Base-by-base conservation (phyloP, 2,329 filamentous ascomycete genomes). In the Penicillium digitatum region DNA sequence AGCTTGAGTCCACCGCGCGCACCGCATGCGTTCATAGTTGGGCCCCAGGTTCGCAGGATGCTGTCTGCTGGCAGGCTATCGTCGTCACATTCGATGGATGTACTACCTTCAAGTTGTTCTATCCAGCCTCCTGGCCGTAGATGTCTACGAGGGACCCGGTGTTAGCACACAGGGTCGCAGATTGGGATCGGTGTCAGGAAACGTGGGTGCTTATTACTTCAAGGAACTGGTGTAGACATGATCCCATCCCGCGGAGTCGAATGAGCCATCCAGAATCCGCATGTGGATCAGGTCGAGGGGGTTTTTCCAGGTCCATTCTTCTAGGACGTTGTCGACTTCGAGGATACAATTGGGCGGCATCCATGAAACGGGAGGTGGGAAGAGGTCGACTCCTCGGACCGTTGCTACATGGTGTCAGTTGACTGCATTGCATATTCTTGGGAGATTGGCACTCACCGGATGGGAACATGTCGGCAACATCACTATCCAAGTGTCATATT, bases 381-480 rank as follows among this genome's bases (percentile, higher is more conserved):
- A 53, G 6, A 53, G 44, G 27, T 53, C 51, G 2, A 53, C 51
- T 16, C 51, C 51, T 14, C 34, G 51, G n/a, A 53, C 29, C 8
- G 20, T 53, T 0, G 51, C 51, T 53, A 9, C 6, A 20, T 18
- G n/a, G 5, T n/a, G 16, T 53, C 16, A 48, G 14, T 14, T 37
- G 4, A 29, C 11, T 6, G 4, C 22, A 1, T n/a, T 32, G 29
- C 2, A 4, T 20, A 34, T n/a, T 0, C 11, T 1, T 18, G 11
- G 18, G 32, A 27, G 11, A 8, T 11, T 16, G 11, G 3, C 7
- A 16, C 50, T 34, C 12, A 53, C 50, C 27, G 16, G 37, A 22
- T 16, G 50, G 43, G 20, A 53, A 40, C 43, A 48, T 48, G 20
- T 53, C 50, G 20, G 50, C 50, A 18, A 53, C 50, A n/a, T 53